Base-by-base conservation (phyloP, 1,139 yeast genomes). In the Nakaseomyces sp. region DNA sequence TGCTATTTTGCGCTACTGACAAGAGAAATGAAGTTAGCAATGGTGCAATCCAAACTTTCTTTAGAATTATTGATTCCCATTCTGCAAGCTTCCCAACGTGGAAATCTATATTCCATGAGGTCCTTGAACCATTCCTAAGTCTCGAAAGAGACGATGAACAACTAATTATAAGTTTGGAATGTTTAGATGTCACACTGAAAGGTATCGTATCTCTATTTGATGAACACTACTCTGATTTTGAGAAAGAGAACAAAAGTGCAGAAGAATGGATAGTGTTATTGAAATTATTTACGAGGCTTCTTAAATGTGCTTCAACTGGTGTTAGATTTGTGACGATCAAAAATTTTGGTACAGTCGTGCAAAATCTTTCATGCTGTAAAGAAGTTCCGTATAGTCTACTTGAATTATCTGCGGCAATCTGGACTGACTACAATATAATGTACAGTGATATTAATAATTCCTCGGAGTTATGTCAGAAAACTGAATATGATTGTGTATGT, bases 11-110 rank as follows among this genome's bases (percentile, higher is more conserved):
- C 24, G 74, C 88, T 0, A 60, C 67, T 25, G 93, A 85, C 53
- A 53, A 70, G 1, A 72, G 95, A 45, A 76, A 82, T 0, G 95
- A 87, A 53, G 95, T 89, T 1, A 72, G 94, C 50, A 87, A 87
- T 57, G 96, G 96, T 1, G 80, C 96, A 0, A 75, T 87, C 24
- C 95, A 87, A 58, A 89, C 95, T 0, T 78, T 88, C 53, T 86
- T 86, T 63, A 79, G 89, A 52, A 81, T 89, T 35, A 72, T 88
- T 47, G 94, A 87, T 44, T 79, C 89, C 1, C 91, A 85, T 61
- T 87, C 91, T 0, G 58, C 65, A 10, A 67, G 69, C 29, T 67
- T 81, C 32, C 72, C 77, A 1, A 66, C 74, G 2, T 81, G 88
- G 87, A 61, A 68, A 19, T 55, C 74, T 20, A 69, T 81, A 1